Base-by-base conservation (phyloP, 768 basidiomycete species). In the Sporobolomyces pararoseus region DNA sequence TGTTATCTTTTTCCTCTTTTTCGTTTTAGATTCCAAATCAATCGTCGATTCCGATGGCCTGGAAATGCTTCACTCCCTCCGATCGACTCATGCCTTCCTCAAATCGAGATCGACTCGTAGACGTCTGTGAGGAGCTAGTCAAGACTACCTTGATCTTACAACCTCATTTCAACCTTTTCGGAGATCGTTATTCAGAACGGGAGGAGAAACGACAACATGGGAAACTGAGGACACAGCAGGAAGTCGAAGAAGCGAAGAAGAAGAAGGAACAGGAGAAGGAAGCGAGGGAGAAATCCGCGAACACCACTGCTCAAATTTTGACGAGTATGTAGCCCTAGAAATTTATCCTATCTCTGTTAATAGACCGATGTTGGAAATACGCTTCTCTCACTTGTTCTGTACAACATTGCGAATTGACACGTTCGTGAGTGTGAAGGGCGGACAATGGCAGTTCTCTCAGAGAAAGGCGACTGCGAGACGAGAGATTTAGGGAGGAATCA, bases 101-200 rank as follows among this genome's bases (percentile, higher is more conserved):
- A 2, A 80, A 80, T 61, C 76, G 79, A 14, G 79, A 80, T 64
- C 76, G 79, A 16, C 73, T 79, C 9, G 79, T 79, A 47, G 80
- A 80, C 72, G 79, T 80, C 7, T 78, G 77, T 68, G 80, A 80
- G 42, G 80, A 80, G 51, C 75, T 80, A 32, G 72, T 80, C 66
- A 79, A 80, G 39, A 57, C 76, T 14, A 77, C 77, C 2, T 21
- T 69, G 34, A 58, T 80, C 50, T 65, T 79, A 35, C 51, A 53
- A 6, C 79, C 78, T 12, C 75, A 78, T 61, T 52, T 65, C 17
- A 70, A 67, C 13, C 64, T 78, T 14, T 69, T 80, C 34, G 75
- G 70, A 2, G 78, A 78, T 57, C 68, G 79, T 13, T 80, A 62
- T 57, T 77, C 76, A 50, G 79, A 80, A 71, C 50, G 79, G 31